phyloP scores from a whole-genome alignment of 2,329 filamentous ascomycete genomes.

The Botrytis squamosa region DNA sequence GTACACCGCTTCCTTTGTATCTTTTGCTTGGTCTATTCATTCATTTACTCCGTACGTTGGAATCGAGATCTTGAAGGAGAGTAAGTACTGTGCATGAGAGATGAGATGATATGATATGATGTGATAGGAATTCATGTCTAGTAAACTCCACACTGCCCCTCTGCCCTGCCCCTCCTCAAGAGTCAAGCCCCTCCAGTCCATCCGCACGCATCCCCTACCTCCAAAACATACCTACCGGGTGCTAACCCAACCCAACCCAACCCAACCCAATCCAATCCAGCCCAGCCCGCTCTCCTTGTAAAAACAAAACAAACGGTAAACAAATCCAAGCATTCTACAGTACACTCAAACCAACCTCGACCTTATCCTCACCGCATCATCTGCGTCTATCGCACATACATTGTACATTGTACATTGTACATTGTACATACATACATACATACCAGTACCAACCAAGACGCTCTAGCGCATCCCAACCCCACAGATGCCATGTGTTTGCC shows the following conservation, averaged over 20 bases:
- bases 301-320: neutral
- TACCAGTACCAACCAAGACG: neutral
- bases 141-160: neutral
- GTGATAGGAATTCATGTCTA: neutral
- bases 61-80: neutral
- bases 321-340: neutral
- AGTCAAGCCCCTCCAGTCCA: neutral
- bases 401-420: neutral
- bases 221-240: neutral
- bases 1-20: neutral
- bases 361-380: neutral
- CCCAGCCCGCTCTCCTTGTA: neutral
- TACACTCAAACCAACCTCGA: neutral
- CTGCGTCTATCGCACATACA: neutral
- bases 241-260: neutral
- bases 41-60: neutral
- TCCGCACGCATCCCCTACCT: neutral
- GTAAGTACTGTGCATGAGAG: neutral
- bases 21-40: neutral
- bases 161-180: neutral
- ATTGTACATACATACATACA: neutral
- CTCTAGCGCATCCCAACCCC: neutral
- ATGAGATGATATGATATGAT: neutral
- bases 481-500: neutral
- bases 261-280: too few relatives aligned